Evolutionary conservation across 176 grass and related monocot genomes (phyloP), one percentile per base, ranked within the genome.

Genomic region (Oryza australiensis): DNA sequence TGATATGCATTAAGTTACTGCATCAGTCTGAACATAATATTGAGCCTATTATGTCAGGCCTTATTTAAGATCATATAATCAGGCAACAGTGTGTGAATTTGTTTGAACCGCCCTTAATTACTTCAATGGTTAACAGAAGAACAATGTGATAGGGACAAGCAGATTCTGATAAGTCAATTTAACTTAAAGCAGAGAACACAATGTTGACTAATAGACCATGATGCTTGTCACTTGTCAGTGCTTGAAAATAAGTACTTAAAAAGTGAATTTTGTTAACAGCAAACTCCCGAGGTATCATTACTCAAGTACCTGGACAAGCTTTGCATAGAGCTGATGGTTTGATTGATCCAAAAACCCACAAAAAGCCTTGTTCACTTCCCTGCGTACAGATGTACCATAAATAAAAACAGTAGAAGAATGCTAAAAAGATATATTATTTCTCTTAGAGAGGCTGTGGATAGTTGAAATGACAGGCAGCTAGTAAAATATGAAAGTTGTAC

Each of bases 281-380:
- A 82, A 77, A 81, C 20, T 80, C 27, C 24, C 23, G 0, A 59
- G 0, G 66, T 60, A 27, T 62, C 45, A 68, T 75, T 70, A 68
- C 37, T 57, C 62, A 42, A 81, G 37, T 32, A 86, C 92, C 86
- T 93, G 84, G 32, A 88, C 90, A 86, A 79, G 82, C 66, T 85
- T 85, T 49, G 70, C 29, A 77, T 15, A 63, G 12, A 79, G 13
- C 16, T 79, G 78, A 70, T 86, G 72, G 68, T 93, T 94, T 72
- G 82, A 79, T 74, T 48, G 69, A 86, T 92, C 75, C 7, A 84
- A n/a, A 84, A 98, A 98, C 12, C 95, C 95, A 88, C 90, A 94
- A 12, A 98, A 94, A 5, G 95, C 95, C 69, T 98, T 98, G 75
- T 93, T 94, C 48, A 84, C 73, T 81, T 98, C 95, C 88, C 95